Base-by-base conservation (phyloP, 768 basidiomycete species). In the Mycena leptocephala region DNA sequence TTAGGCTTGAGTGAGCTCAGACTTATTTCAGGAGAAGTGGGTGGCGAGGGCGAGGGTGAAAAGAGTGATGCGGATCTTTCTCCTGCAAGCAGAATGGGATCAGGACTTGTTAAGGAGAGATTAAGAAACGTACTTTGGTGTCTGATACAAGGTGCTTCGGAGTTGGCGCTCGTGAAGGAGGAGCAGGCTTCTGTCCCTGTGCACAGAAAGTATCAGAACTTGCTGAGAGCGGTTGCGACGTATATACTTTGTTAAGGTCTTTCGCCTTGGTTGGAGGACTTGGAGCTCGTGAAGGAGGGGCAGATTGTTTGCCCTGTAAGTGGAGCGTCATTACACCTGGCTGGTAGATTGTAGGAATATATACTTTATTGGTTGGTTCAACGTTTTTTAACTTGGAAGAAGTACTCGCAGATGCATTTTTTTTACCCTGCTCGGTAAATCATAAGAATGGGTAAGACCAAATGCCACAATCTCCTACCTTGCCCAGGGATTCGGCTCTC, bases 21-120 rank as follows among this genome's bases (percentile, higher is more conserved):
- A 33, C 18, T 64, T 53, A 76, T 62, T 72, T 76, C 75, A n/a
- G 75, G 75, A 4, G 75, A 76, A n/a, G 43, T 35, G 11, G 64
- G 70, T 11, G 75, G 75, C 20, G 56, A 28, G 14, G 72, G 64
- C 18, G 58, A 28, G 32, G 75, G 32, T 16, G 65, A 66, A 62
- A 68, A 76, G 20, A 32, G 39, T 5, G 61, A 43, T 26, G 53
- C 37, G 37, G 67, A 55, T 28, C 18, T 56, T 8, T 28, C 22
- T 16, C 61, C 74, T 75, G 55, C 10, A 28, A 5, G 20, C 14
- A 55, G 8, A 30, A n/a, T 22, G 55, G 5, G 63, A 51, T 56
- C n/a, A 65, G 55, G 2, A 33, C 33, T 32, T 30, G 30, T 30
- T 26, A 22, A 26, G 9, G 9, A 6, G n/a, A 20, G 3, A 11